Evolutionary conservation across 495 filamentous ascomycete genomes (phyloP), one percentile per base, ranked within the genome.

Genomic region (Monascus purpureus): DNA sequence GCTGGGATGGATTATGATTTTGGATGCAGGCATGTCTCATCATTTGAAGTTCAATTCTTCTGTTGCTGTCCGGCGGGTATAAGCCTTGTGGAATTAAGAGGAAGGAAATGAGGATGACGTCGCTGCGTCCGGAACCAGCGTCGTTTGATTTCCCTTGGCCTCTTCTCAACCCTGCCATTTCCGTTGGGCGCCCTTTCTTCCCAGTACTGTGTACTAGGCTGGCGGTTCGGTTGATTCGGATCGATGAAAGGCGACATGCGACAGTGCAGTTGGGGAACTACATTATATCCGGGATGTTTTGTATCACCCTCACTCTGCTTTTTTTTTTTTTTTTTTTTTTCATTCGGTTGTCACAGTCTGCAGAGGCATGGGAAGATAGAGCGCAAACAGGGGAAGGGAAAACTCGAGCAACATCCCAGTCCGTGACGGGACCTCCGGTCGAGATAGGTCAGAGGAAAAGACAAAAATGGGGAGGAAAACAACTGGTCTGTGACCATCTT

Each of bases 1-100:
- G 70, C 69, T 60, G 20, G 9, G 20, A 22, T 45, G 56, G 59
- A 54, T 59, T 62, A 68, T 59, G 61, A 60, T 49, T 55, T n/a
- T 52, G 61, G 63, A 67, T 56, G 58, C 65, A 62, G 50, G 59
- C 4, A 63, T 59, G 51, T 61, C 17, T 55, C 50, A 49, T 37
- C 34, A 37, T 49, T 45, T 45, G 60, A n/a, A n/a, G n/a, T 29
- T 25, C 30, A 29, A 31, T 35, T 30, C 9, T 39, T 32, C 34
- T 31, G 29, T 23, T 32, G 40, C 35, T 35, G 32, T 39, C 46
- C 37, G 36, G 43, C 31, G 28, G 41, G 39, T 49, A 42, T 44
- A 36, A 38, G 47, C 45, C 49, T 46, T 54, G 48, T 49, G 55
- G 52, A 57, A 61, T 18, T 17, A 13, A 13, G 7, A 11, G 13